A percentile compares a stretch with the other conserved stretches of the same genome.
Conservation (phyloP, 495 filamentous ascomycete genomes). For the Penicillium daleae region DNA sequence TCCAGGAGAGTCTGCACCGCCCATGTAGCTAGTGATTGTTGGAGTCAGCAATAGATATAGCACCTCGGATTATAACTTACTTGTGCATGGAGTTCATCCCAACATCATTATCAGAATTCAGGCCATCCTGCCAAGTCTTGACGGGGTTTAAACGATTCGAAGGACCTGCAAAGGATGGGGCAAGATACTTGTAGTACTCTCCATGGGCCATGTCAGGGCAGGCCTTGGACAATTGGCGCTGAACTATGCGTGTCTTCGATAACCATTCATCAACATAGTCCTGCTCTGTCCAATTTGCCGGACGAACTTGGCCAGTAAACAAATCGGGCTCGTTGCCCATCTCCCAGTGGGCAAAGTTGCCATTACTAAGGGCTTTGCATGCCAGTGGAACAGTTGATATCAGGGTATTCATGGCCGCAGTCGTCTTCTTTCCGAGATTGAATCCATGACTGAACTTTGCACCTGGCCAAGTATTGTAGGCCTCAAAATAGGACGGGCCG, state of each 20-base stretch:
- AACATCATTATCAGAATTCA: slow-evolving; percentile 55
- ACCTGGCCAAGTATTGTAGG: slow-evolving; percentile 60
- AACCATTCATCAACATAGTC: slow-evolving; percentile 66
- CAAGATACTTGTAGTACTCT: slow-evolving; percentile 58
- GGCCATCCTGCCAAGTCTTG: slow-evolving; percentile 53
- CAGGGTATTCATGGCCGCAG: slow-evolving; percentile 53
- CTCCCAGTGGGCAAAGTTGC: slow-evolving; percentile 60
- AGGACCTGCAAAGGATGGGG: slow-evolving; percentile 64
- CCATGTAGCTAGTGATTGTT: slow-evolving; percentile 59
- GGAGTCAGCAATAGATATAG: slow-evolving; percentile 18
- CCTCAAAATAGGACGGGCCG: slow-evolving; percentile 68
- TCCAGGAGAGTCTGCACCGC: slow-evolving; percentile 61
- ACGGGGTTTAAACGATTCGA: slow-evolving; percentile 56
- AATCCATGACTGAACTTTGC: slow-evolving; percentile 66
- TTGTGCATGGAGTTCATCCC: slow-evolving; percentile 66
- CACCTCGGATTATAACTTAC: slow-evolving; percentile 40
- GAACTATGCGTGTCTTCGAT: slow-evolving; percentile 55
- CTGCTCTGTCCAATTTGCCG: slow-evolving; percentile 57
- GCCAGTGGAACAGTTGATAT: slow-evolving; percentile 59
- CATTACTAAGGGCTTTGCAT: slow-evolving; percentile 59
- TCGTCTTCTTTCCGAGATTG: slow-evolving; percentile 62
- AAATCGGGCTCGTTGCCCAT: slow-evolving; percentile 73
- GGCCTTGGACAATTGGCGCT: slow-evolving; percentile 45
- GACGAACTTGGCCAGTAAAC: slow-evolving; percentile 57
- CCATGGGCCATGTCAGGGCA: slow-evolving; percentile 55